Conservation (phyloP, 306 rosid genomes). For the Phaseolus lunatus region DNA sequence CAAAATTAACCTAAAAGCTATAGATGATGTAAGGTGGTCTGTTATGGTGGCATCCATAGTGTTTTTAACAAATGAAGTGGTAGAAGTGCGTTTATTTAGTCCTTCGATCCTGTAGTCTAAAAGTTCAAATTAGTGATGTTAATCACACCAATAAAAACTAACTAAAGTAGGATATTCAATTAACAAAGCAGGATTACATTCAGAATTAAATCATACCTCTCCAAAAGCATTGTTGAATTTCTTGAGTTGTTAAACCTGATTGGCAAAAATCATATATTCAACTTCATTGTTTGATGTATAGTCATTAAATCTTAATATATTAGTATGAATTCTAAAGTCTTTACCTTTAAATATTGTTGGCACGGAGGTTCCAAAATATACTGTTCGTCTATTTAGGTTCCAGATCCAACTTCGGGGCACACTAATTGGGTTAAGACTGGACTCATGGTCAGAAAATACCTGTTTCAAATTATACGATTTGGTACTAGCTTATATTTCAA, state of each 20-base stretch:
- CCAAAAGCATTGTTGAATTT: conserved; percentile 92
- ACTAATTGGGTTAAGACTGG: conserved; percentile 63
- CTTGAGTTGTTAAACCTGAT: conserved; percentile 81
- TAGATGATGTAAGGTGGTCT: no score
- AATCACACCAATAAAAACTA: neutral
- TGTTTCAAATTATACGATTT: conserved; percentile 36
- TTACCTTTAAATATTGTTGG: conserved; percentile 80
- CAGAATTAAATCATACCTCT: conserved; percentile 65
- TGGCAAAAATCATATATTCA: conserved; percentile 45
- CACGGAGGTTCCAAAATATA: conserved; percentile 71
- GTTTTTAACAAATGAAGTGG: no score
- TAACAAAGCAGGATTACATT: conserved; percentile 26
- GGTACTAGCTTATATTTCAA: conserved; percentile 39
- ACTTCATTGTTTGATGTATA: conserved; percentile 24
- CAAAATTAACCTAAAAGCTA: no score
- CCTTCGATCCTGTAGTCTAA: conserved; percentile 3
- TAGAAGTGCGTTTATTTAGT: conserved; percentile 11
- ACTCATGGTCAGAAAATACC: conserved; percentile 72
- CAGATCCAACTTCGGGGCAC: conserved; percentile 74
- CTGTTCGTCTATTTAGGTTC: conserved; percentile 67
- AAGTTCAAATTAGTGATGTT: conserved; percentile 15
- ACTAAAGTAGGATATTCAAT: conserved; percentile 24
- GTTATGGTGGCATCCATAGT: no score
- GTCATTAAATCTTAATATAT: neutral
- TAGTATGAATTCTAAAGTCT: conserved; percentile 19